Conservation (phyloP, 1,284 basidiomycete genomes). For the Tylopilus sp. region DNA sequence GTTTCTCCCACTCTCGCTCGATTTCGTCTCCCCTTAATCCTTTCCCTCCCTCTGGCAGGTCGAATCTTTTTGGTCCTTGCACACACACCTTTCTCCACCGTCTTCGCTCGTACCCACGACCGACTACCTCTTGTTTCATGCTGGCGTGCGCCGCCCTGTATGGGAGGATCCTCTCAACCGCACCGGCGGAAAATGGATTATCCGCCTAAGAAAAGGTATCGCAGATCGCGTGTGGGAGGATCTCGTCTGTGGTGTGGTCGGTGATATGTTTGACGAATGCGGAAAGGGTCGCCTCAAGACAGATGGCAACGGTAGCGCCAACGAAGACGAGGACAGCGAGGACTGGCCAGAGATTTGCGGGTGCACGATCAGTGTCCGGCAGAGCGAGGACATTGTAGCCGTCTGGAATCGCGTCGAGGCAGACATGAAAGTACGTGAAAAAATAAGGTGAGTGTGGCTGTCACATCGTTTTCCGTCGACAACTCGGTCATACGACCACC, state of each 20-base stretch:
- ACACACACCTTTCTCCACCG: conserved; percentile 75
- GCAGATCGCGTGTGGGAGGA: conserved; percentile 83
- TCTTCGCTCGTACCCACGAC: conserved; percentile 73
- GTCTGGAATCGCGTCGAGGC: conserved; percentile 74
- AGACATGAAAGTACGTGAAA: conserved; percentile 63
- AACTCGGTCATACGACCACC: conserved; percentile 1
- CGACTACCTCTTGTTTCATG: conserved; percentile 83
- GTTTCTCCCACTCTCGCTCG: conserved; percentile 25
- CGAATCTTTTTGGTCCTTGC: conserved; percentile 82
- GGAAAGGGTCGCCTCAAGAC: conserved; percentile 29
- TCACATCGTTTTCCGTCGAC: not conserved
- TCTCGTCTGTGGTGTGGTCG: conserved; percentile 71
- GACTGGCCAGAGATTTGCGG: conserved; percentile 79
- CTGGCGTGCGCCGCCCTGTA: conserved; percentile 75
- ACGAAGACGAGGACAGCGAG: conserved; percentile 38
- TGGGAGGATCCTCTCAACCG: conserved; percentile 90
- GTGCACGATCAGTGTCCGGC: conserved; percentile 78
- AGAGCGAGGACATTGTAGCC: conserved; percentile 79
- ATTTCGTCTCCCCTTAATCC: conserved; percentile 4
- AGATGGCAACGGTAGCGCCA: conserved; percentile 30
- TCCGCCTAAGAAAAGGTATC: conserved; percentile 79
- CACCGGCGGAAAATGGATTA: conserved; percentile 89
- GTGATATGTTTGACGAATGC: conserved; percentile 74
- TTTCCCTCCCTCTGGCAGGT: conserved; percentile 47
- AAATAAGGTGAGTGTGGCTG: conserved; percentile 55